phyloP scores from a whole-genome alignment of 177 flowering plant species.

The Telopea speciosissima region DNA sequence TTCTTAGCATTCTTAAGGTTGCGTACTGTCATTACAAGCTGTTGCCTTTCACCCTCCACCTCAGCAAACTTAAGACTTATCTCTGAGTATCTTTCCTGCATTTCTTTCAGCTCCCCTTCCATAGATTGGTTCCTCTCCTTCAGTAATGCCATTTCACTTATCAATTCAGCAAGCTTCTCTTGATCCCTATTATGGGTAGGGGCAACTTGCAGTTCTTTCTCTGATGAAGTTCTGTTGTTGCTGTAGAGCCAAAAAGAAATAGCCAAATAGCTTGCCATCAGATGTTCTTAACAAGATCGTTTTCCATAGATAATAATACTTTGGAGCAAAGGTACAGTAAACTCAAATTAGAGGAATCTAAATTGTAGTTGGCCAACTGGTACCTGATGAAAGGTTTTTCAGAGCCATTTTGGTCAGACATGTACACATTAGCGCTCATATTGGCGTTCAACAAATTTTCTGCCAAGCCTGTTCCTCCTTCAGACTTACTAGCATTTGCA shows the following conservation, averaged over 20 bases:
- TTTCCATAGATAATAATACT: neutral
- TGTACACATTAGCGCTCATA: neutral
- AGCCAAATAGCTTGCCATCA: constrained; percentile 1
- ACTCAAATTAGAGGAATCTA: neutral
- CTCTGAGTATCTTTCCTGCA: constrained; percentile 90
- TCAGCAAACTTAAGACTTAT: constrained; percentile 93
- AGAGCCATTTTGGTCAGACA: constrained; percentile 17
- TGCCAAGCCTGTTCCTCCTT: constrained; percentile 1
- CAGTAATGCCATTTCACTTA: constrained; percentile 38
- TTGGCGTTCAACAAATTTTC: constrained; percentile 7
- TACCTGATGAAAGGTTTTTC: constrained; percentile 21
- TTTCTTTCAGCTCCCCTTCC: constrained; percentile 85
- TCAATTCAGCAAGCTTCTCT: constrained; percentile 23
- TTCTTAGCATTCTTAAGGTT: constrained; percentile 64
- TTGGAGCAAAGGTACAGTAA: neutral
- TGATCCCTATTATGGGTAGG: constrained; percentile 9
- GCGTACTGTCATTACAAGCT: constrained; percentile 84
- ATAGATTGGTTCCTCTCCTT: constrained; percentile 54
- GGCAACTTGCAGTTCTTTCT: constrained; percentile 16
- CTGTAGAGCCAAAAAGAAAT: constrained; percentile 14
- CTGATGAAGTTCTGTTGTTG: constrained; percentile 8
- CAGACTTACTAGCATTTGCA: constrained; percentile 8
- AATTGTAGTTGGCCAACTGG: neutral
- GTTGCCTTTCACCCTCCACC: constrained; percentile 95
- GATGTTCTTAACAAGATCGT: constrained; percentile 1